Evolutionary conservation across 169 alveolate genomes (phyloP).

Genomic region (Perkinsus olseni): DNA sequence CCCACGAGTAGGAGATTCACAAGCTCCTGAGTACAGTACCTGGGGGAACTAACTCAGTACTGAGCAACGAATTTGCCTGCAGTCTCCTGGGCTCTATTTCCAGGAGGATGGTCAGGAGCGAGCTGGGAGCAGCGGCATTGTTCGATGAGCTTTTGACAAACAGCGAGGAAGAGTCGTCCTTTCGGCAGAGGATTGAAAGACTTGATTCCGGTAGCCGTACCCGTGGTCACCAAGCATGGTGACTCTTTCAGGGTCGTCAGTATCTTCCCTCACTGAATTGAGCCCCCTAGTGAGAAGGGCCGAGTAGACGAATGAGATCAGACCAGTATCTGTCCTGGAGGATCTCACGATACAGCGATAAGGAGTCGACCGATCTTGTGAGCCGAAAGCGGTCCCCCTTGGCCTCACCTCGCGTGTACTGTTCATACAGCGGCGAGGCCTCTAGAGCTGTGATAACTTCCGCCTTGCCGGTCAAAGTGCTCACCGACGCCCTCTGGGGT

Average conservation of each 20-base stretch:
- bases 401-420: background rate
- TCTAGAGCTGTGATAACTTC: background rate
- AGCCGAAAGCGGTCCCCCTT: no score
- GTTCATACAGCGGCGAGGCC: background rate
- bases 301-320: background rate
- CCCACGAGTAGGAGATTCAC: slow-evolving; percentile 40
- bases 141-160: no score
- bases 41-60: slow-evolving; percentile 18
- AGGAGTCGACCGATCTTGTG: no score
- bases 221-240: background rate
- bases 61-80: no score
- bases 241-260: background rate
- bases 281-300: background rate
- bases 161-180: no score
- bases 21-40: slow-evolving; percentile 44
- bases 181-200: no score
- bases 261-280: background rate
- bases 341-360: no score
- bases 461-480: background rate
- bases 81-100: no score
- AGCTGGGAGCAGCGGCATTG: no score
- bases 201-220: no score
- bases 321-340: background rate
- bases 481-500: background rate
- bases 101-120: no score